Evolutionary conservation across 192 early-diverging fungal species (phyloP).

Genomic region (Rhizoclosmatium sp.): DNA sequence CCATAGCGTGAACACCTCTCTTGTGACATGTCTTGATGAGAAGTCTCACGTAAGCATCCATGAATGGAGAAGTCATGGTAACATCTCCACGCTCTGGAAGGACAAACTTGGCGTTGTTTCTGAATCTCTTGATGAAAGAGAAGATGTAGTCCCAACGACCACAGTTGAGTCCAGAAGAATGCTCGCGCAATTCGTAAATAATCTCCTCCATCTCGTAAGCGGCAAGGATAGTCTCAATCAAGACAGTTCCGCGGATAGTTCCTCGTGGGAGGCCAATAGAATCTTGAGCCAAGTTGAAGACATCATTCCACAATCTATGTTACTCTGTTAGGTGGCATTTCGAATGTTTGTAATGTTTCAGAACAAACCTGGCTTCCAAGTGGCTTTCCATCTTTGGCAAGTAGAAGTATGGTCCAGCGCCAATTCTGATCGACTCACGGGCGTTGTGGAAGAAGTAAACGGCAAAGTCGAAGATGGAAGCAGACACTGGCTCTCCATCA

Average conservation of each 20-base stretch:
- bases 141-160: constrained; percentile 99
- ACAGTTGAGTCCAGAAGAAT: constrained; percentile 98
- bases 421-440: constrained; percentile 77
- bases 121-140: constrained; percentile 97
- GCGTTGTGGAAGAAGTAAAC: constrained; percentile 99
- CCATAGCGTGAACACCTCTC: constrained; percentile 99
- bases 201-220: constrained; percentile 99
- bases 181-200: constrained; percentile 98
- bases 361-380: constrained; percentile 78
- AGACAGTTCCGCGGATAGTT: constrained; percentile 94
- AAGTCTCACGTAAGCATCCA: constrained; percentile 97
- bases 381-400: constrained; percentile 99
- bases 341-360: not conserved
- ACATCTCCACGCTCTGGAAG: constrained; percentile 92
- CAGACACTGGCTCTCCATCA: constrained; percentile 91
- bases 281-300: constrained; percentile 96
- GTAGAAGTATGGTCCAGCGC: constrained; percentile 98
- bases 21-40: constrained; percentile 98
- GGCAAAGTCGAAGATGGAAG: constrained; percentile 97
- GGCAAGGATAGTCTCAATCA: constrained; percentile 97
- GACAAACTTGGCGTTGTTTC: constrained; percentile 83
- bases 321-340: not conserved
- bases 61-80: constrained; percentile 95
- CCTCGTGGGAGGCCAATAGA: constrained; percentile 87
- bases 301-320: constrained; percentile 92